Conservation (phyloP, 306 rosid genomes). For the Quercus bicolor region DNA sequence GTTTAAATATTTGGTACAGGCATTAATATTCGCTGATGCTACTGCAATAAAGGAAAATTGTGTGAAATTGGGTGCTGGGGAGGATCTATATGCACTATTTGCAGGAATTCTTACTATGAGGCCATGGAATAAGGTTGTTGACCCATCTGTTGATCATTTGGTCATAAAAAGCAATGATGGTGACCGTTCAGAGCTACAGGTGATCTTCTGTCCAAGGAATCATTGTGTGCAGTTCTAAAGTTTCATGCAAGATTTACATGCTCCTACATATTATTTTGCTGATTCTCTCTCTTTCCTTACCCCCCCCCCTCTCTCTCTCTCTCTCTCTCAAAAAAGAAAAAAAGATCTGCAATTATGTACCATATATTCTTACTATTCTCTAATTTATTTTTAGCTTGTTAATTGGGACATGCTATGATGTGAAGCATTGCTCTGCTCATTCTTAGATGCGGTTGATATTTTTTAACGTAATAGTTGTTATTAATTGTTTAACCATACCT, state of each 20-base stretch:
- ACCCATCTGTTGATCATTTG: conserved; percentile 80
- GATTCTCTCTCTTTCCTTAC: conserved; percentile 15
- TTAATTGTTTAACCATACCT: conserved; percentile 11
- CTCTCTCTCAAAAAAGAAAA: background rate
- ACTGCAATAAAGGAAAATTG: conserved; percentile 79
- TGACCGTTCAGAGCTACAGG: conserved; percentile 89
- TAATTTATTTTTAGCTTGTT: background rate
- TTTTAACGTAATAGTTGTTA: background rate
- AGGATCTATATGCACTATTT: conserved; percentile 84
- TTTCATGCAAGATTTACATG: background rate
- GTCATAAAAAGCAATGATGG: conserved; percentile 65
- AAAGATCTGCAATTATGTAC: background rate
- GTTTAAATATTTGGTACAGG: conserved; percentile 36
- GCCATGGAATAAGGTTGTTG: conserved; percentile 91
- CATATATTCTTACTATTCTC: background rate
- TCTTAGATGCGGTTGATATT: conserved; percentile 6
- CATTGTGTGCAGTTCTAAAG: background rate
- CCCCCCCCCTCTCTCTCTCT: background rate
- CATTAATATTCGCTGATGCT: conserved; percentile 75
- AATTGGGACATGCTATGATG: conserved; percentile 2
- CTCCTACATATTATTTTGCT: conserved; percentile 5
- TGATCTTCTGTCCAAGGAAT: conserved; percentile 30
- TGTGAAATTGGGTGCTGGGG: conserved; percentile 94
- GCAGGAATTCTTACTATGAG: conserved; percentile 96
- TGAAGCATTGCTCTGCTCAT: background rate